Evolutionary conservation across 129 eudicot species (phyloP).

Genomic region (Helianthus tuberosus): DNA sequence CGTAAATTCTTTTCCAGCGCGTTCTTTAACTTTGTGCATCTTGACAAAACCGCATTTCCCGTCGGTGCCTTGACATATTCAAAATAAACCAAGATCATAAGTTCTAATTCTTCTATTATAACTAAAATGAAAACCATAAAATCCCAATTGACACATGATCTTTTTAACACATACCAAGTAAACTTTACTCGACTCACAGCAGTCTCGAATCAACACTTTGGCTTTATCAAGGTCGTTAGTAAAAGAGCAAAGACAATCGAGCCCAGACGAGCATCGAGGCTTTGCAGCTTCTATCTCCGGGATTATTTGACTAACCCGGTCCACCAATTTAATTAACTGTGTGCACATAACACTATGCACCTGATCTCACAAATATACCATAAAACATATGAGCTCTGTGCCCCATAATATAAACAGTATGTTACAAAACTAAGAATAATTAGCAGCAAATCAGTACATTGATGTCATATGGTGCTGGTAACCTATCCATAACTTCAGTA

Average conservation of each 20-base stretch:
- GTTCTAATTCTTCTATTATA: neutral
- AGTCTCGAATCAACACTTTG: constrained; percentile 49
- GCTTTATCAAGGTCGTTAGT: constrained; percentile 48
- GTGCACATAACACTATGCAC: constrained; percentile 79
- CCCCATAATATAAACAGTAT: neutral
- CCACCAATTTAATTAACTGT: constrained; percentile 46
- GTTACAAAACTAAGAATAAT: neutral
- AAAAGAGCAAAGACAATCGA: constrained; percentile 59
- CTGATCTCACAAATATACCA: constrained; percentile 39
- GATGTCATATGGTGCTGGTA: constrained; percentile 38
- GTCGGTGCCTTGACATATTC: constrained; percentile 62
- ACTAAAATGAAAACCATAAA: constrained; percentile 11
- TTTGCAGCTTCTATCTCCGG: constrained; percentile 70
- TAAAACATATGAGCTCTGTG: constrained; percentile 11
- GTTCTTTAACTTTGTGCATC: no score
- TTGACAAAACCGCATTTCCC: constrained; percentile 33
- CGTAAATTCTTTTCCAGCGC: no score
- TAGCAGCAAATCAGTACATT: constrained; percentile 39
- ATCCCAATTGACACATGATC: neutral
- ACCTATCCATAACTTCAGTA: constrained; percentile 44
- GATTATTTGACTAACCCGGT: constrained; percentile 43
- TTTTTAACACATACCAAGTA: constrained; percentile 58
- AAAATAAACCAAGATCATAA: constrained; percentile 26
- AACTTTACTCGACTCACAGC: constrained; percentile 80
- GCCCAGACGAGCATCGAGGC: constrained; percentile 75